Percentiles rank a stretch among this genome's conserved stretches.
phyloP scores from a whole-genome alignment of 1,284 basidiomycete species.

The Leccinum griseonigrum region DNA sequence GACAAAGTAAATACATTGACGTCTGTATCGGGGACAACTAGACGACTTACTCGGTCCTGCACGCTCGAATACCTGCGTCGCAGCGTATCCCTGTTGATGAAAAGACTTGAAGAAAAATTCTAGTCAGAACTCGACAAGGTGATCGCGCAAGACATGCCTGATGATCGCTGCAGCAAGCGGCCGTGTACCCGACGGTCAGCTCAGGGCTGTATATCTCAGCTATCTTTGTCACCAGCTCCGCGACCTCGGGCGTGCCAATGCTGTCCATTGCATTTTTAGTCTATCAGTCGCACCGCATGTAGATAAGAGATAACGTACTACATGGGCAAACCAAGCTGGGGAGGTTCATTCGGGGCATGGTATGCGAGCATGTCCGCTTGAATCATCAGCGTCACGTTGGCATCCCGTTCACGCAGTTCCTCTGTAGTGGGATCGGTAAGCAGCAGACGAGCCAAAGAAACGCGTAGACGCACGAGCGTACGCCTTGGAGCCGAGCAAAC shows the following conservation, averaged over 20 bases:
- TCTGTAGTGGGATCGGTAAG: constrained; percentile 33
- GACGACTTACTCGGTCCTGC: constrained; percentile 62
- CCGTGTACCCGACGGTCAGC: constrained; percentile 72
- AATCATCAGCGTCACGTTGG: constrained; percentile 77
- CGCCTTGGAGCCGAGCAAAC: constrained; percentile 59
- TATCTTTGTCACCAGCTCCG: constrained; percentile 70
- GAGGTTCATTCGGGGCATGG: constrained; percentile 67
- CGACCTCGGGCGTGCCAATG: constrained; percentile 75
- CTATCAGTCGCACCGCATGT: neutral
- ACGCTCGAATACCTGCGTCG: constrained; percentile 81
- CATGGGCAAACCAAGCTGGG: constrained; percentile 77
- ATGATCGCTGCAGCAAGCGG: constrained; percentile 87
- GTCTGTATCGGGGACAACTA: neutral
- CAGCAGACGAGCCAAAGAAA: neutral
- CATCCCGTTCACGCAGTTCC: constrained; percentile 52
- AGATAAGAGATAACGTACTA: constrained; percentile 36
- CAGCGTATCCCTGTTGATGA: constrained; percentile 76
- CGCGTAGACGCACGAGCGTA: constrained; percentile 51
- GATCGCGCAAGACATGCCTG: constrained; percentile 41
- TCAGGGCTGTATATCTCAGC: constrained; percentile 80
- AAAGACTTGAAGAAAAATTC: constrained; percentile 53
- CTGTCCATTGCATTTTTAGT: constrained; percentile 36
- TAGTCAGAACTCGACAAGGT: neutral
- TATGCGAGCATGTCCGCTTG: constrained; percentile 91
- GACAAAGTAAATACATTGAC: neutral